These are phyloP conservation scores for Lathyrus oleraceus DNA, from an alignment of 306 rosid genomes.

Conservation along the genomic window DNA sequence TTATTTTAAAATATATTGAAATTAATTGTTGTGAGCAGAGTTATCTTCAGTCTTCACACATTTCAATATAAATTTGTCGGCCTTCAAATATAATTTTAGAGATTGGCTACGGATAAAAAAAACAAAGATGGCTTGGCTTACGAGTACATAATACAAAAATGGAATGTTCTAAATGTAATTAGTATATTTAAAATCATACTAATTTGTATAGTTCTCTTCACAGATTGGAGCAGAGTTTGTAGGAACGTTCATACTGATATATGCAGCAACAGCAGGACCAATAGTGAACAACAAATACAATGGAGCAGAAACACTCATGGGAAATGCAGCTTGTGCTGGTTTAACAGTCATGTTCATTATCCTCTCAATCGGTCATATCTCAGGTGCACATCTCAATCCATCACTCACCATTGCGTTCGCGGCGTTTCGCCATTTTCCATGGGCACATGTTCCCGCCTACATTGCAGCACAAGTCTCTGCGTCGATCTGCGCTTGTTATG, in stretches of 20 bases:
- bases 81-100: too few relatives aligned
- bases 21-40: background rate
- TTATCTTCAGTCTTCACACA: background rate
- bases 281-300: conserved; percentile 84
- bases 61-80: background rate
- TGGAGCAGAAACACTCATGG: conserved; percentile 67
- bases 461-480: conserved; percentile 76
- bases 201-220: background rate
- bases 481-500: conserved; percentile 76
- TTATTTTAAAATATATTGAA: background rate
- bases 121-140: too few relatives aligned
- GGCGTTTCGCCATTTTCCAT: conserved; percentile 74
- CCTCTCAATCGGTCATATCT: conserved; percentile 89
- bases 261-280: conserved; percentile 86
- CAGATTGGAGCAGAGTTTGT: conserved; percentile 96
- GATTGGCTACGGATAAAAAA: too few relatives aligned
- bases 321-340: conserved; percentile 87
- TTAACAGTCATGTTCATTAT: conserved; percentile 82
- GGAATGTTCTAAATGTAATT: background rate
- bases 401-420: conserved; percentile 93
- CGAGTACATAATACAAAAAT: too few relatives aligned
- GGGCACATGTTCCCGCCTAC: conserved; percentile 89
- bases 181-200: too few relatives aligned
- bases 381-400: conserved; percentile 94
- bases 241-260: conserved; percentile 87